Base-by-base conservation (phyloP, 352 stramenopile genomes). In the Pythium aphanidermatum region DNA sequence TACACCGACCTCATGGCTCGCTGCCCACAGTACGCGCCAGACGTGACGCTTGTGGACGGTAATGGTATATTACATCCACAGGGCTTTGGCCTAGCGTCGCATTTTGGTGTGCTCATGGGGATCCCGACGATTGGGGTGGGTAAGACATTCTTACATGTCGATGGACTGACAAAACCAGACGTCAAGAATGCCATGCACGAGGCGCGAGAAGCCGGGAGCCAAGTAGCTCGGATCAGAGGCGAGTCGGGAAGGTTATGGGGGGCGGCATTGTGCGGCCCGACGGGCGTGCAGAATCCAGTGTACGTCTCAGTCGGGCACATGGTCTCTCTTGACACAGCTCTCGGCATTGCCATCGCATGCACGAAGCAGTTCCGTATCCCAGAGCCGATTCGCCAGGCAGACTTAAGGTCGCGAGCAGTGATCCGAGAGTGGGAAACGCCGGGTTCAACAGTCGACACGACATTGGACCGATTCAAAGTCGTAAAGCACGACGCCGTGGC, bases 41-140 rank as follows among this genome's bases (percentile, higher is more conserved):
- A 95, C 28, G 71, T 97, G 23, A 87, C 90, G 25, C 63, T 98
- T 13, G 93, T 98, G 3, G 95, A 98, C 60, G 95, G 95, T 17
- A 93, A 93, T 32, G 81, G 81, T 20, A 46, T 89, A 14, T 60
- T 93, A 41, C 94, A 98, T 47, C 83, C 88, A 11, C 66, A 92
- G 29, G 74, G 83, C 31, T 96, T 96, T 48, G 92, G 94, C 5
- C 69, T 98, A 2, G 94, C 94, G 11, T 97, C 81, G 25, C 92
- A 97, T 65, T 80, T 98, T 27, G 92, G 92, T 14, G 88, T 97
- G 19, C 64, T 95, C 7, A 76, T 75, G 31, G 61, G 67, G n/a
- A 81, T 97, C 35, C 83, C 85, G 4, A 97, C 87, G 1, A 85
- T 98, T 36, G 92, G 94, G 5, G 74, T 97, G 10, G 80, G 79